Conservation (phyloP, 202 grass and related monocot species). For the Hordeum pubiflorum region DNA sequence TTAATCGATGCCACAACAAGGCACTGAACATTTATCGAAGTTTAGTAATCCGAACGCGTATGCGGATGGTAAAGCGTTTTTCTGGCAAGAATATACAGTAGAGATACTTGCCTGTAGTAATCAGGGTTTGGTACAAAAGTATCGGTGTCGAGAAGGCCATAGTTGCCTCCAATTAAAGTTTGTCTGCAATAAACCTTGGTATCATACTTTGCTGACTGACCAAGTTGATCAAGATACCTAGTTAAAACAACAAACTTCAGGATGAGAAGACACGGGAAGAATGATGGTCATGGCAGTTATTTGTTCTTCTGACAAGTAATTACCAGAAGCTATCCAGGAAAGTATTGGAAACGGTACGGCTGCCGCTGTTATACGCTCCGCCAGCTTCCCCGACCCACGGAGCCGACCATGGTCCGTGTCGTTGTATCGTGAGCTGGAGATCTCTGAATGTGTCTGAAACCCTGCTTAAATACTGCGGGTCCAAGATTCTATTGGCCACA, state of each 20-base stretch:
- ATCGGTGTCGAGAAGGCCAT: constrained; percentile 82
- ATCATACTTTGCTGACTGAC: constrained; percentile 85
- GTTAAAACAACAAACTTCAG: constrained; percentile 19
- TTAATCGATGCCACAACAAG: constrained; percentile 83
- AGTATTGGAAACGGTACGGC: constrained; percentile 67
- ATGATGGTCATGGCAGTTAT: neutral
- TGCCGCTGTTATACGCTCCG: constrained; percentile 93
- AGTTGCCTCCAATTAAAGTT: constrained; percentile 84
- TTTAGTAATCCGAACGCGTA: constrained; percentile 14
- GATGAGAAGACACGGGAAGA: neutral
- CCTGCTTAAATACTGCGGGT: constrained; percentile 61
- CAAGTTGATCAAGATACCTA: constrained; percentile 98
- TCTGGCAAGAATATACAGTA: constrained; percentile 1
- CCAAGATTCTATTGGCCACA: constrained; percentile 62
- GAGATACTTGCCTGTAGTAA: constrained; percentile 78
- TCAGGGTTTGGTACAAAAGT: constrained; percentile 89
- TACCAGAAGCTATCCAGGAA: constrained; percentile 97
- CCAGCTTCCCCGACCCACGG: constrained; percentile 97
- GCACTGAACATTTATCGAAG: constrained; percentile 45
- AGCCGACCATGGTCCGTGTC: constrained; percentile 73
- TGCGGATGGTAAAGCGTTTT: neutral
- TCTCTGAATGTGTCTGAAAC: constrained; percentile 75
- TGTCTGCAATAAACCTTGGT: constrained; percentile 94
- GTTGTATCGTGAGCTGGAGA: constrained; percentile 71
- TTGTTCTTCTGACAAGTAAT: constrained; percentile 22